Evolutionary conservation across 768 basidiomycete species (phyloP).

Genomic region (Crucibulum laeve): DNA sequence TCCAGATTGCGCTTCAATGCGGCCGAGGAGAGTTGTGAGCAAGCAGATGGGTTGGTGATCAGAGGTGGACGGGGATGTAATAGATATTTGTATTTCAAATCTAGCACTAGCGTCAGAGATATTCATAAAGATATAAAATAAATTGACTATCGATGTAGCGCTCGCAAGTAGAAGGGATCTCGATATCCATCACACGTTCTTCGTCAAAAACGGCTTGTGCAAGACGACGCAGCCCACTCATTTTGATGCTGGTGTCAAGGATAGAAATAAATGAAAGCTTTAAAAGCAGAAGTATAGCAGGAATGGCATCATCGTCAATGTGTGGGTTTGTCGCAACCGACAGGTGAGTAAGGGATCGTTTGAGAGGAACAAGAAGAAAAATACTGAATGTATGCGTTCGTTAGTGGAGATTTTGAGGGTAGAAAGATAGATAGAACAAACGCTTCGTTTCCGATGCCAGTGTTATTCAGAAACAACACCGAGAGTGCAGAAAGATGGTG

Average conservation of each 20-base stretch:
- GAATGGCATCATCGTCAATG: constrained; percentile 53
- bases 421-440: constrained; percentile 19
- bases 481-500: constrained; percentile 50
- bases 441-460: constrained; percentile 62
- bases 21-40: constrained; percentile 34
- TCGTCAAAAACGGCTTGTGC: constrained; percentile 30
- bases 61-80: constrained; percentile 44
- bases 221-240: constrained; percentile 54
- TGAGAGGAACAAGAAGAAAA: constrained; percentile 53
- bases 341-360: constrained; percentile 47
- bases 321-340: constrained; percentile 46
- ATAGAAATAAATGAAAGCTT: constrained; percentile 49
- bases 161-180: constrained; percentile 50
- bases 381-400: constrained; percentile 29
- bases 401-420: neutral
- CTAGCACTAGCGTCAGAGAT: constrained; percentile 21
- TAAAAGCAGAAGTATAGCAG: constrained; percentile 45
- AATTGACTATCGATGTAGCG: constrained; percentile 48
- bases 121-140: neutral
- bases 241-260: constrained; percentile 48
- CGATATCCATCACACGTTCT: constrained; percentile 40
- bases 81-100: constrained; percentile 42
- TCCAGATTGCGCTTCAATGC: constrained; percentile 55
- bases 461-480: constrained; percentile 43
- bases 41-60: constrained; percentile 36